Base-by-base conservation (phyloP, 495 filamentous ascomycete genomes). In the Hypomontagnella monticulosa region DNA sequence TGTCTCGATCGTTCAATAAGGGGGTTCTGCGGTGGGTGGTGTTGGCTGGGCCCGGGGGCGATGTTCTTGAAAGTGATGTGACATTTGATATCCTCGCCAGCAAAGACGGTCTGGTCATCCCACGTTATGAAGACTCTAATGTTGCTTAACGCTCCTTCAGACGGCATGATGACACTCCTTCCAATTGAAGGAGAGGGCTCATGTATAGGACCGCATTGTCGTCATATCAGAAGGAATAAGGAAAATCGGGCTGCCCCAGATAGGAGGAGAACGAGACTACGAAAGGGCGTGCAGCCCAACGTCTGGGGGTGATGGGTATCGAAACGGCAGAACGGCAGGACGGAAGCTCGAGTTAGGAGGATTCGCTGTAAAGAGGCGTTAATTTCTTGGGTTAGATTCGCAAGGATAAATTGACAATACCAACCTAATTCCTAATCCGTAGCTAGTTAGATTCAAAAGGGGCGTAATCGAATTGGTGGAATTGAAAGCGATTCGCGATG, bases 1-100 rank as follows among this genome's bases (percentile, higher is more conserved):
- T 83, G 80, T 61, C 79, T 78, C 61, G 78, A 74, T 70, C 79
- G 76, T 18, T 83, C 79, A 50, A 71, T 63, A 33, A 71, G 63
- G 10, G 67, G 57, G 18, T 56, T 58, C 15, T 56, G 72, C 59
- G 69, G 54, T 67, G 77, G 67, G 59, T 77, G 62, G 60, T 73
- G 49, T 74, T 73, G 58, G 71, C 71, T 60, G 72, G 71, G 63
- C 15, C 73, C 69, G 69, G 80, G 74, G 18, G 91, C 86, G 60
- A 93, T 84, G 73, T 99, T 99, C 78, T 90, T 94, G 79, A 98
- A 98, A 40, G 92, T 97, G 70, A 99, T 97, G 50, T 86, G 92
- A 77, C 95, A 97, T 78, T 93, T 90, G 69, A 98, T 83, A 68
- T 93, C 88, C 79, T 98, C 95, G 63, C 96, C 96, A 30, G 96